A percentile compares a stretch with the other conserved stretches of the same genome.
phyloP scores from a whole-genome alignment of 371 early-diverging fungal genomes.

The Amoeboaphelidium protococcarum region DNA sequence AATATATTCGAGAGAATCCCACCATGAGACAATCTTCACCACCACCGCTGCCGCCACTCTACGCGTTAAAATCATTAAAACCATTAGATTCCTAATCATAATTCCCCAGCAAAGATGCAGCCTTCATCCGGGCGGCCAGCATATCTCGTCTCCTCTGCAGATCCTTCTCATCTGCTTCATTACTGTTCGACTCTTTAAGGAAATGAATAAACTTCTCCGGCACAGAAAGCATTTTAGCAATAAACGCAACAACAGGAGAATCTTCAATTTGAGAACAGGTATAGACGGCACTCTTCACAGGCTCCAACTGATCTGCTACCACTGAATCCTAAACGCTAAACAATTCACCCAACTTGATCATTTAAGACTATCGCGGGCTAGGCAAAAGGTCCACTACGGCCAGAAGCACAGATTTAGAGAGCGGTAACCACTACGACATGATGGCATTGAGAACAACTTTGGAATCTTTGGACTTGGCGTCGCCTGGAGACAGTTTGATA shows the following conservation, averaged over 20 bases:
- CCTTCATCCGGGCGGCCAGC: not conserved
- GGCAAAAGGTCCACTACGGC: slow-evolving; percentile 68
- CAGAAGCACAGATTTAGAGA: slow-evolving; percentile 18
- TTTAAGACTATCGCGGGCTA: slow-evolving; percentile 53
- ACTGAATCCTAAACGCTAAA: no score
- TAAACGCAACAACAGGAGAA: slow-evolving; percentile 45
- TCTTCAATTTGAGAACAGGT: slow-evolving; percentile 12
- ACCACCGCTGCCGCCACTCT: no score
- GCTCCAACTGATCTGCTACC: no score
- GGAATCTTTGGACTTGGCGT: slow-evolving; percentile 59
- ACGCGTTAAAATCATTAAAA: not conserved
- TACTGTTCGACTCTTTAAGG: slow-evolving; percentile 9
- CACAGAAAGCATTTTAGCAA: slow-evolving; percentile 64
- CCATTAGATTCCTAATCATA: not conserved
- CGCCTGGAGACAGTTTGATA: slow-evolving; percentile 62
- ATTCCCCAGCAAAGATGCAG: not conserved
- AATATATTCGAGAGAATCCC: slow-evolving; percentile 78
- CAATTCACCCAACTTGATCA: not conserved
- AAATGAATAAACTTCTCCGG: slow-evolving; percentile 3
- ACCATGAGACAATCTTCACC: no score
- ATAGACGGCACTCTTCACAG: no score
- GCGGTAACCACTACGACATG: slow-evolving; percentile 28
- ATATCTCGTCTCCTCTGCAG: not conserved
- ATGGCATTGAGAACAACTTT: slow-evolving; percentile 39
- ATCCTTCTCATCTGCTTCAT: slow-evolving; percentile 11